These are phyloP conservation scores for Stentor coeruleus DNA, from an alignment of 73 alveolate genomes.

Conservation along the genomic window DNA sequence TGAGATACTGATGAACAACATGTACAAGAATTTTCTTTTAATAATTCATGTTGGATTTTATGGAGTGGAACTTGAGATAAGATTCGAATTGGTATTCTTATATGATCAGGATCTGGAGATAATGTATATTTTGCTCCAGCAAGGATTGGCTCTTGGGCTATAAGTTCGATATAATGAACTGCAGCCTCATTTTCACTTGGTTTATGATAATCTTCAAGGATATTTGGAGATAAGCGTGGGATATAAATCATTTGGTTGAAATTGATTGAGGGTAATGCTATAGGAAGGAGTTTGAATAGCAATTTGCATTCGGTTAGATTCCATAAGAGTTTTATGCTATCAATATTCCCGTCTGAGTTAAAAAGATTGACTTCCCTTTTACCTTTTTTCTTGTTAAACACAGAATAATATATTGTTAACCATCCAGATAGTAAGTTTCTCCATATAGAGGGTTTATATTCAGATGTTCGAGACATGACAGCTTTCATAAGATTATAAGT, in stretches of 20 bases:
- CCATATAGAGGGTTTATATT: neutral
- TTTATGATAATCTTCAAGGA: neutral
- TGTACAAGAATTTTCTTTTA: neutral
- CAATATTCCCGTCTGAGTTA: neutral
- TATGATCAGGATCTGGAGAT: neutral
- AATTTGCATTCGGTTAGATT: neutral
- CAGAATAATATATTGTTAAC: too few relatives aligned
- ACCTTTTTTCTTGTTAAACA: neutral
- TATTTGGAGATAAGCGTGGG: neutral
- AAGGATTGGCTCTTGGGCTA: neutral
- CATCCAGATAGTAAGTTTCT: neutral
- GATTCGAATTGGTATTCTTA: neutral
- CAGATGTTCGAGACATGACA: neutral
- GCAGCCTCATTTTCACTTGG: neutral
- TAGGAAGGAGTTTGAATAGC: neutral
- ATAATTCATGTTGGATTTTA: neutral
- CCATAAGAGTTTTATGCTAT: neutral
- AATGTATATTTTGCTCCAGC: conserved; percentile 2
- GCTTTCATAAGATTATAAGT: neutral
- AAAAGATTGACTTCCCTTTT: neutral
- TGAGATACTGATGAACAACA: neutral
- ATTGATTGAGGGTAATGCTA: neutral
- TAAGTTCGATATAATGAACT: neutral
- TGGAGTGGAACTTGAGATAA: neutral
- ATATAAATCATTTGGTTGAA: conserved; percentile 19